Evolutionary conservation across 441 rosid species (phyloP).

Genomic region (Lepidium campestre): DNA sequence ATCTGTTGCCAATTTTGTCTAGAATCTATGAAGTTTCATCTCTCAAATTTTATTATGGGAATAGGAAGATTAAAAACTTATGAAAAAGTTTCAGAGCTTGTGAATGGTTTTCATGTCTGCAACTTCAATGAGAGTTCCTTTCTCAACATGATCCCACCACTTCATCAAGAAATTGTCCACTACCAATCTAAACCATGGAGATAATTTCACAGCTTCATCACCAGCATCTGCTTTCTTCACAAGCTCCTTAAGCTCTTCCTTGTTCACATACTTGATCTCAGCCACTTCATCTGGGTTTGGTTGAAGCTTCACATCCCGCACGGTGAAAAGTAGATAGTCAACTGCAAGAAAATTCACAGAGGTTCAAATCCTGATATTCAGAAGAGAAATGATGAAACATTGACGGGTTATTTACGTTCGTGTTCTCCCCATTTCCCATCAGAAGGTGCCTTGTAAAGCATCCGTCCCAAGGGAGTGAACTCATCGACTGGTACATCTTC

Average conservation of each 20-base stretch:
- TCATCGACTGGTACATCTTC: slow-evolving; percentile 79
- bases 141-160: slow-evolving; percentile 93
- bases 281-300: slow-evolving; percentile 94
- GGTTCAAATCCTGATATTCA: neutral
- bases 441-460: slow-evolving; percentile 91
- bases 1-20: neutral
- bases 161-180: slow-evolving; percentile 86
- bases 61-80: neutral
- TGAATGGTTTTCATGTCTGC: slow-evolving; percentile 75
- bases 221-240: slow-evolving; percentile 83
- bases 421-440: slow-evolving; percentile 99
- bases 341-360: slow-evolving; percentile 42
- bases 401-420: slow-evolving; percentile 52
- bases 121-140: slow-evolving; percentile 59
- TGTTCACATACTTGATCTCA: slow-evolving; percentile 63
- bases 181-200: slow-evolving; percentile 95
- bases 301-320: slow-evolving; percentile 59
- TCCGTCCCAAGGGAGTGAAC: slow-evolving; percentile 66
- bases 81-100: slow-evolving; percentile 33
- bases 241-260: slow-evolving; percentile 70
- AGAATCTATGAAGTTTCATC: neutral
- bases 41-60: neutral
- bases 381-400: neutral
- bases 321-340: slow-evolving; percentile 79
- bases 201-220: slow-evolving; percentile 72